These are phyloP conservation scores for Coniochaeta hoffmannii DNA, from an alignment of 2,329 filamentous ascomycete species.

Conservation along the genomic window DNA sequence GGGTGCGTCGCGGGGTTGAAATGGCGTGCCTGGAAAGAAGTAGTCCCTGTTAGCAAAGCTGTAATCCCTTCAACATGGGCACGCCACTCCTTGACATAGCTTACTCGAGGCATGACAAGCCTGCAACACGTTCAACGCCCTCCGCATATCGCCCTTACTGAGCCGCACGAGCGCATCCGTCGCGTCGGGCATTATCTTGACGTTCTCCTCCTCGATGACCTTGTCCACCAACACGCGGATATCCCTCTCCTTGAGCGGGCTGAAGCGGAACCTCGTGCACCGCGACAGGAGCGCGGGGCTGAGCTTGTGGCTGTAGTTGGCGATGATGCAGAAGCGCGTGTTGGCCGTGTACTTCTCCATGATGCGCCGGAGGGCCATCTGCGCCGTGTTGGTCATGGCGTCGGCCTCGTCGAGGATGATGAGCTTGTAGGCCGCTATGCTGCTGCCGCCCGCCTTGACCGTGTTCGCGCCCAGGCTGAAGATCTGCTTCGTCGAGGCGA, in stretches of 20 bases:
- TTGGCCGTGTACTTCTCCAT: constrained; percentile 99
- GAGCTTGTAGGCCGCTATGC: constrained; percentile 77
- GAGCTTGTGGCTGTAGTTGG: constrained; percentile 97
- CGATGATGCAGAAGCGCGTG: constrained; percentile 95
- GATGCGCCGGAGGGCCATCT: constrained; percentile 93
- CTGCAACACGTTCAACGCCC: constrained; percentile 90
- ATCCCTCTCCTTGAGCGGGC: constrained; percentile 80
- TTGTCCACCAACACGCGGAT: constrained; percentile 81
- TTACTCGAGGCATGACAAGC: constrained; percentile 91
- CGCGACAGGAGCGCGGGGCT: constrained; percentile 86
- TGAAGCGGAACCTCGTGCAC: constrained; percentile 93
- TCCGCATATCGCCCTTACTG: constrained; percentile 92
- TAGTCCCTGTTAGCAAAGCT: neutral
- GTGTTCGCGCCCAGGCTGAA: constrained; percentile 49
- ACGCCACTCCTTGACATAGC: constrained; percentile 14
- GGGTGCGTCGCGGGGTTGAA: constrained; percentile 52
- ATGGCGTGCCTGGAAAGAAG: constrained; percentile 56
- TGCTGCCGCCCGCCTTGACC: constrained; percentile 26
- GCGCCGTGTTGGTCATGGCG: constrained; percentile 97
- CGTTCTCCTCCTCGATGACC: constrained; percentile 79
- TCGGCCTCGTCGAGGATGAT: constrained; percentile 99
- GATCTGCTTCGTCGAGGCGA: constrained; percentile 96
- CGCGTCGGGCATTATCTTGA: constrained; percentile 76
- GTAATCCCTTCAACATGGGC: neutral
- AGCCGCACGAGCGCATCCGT: constrained; percentile 76